Base-by-base conservation (phyloP, 106 monocot species). In the Triglochin maritima region DNA sequence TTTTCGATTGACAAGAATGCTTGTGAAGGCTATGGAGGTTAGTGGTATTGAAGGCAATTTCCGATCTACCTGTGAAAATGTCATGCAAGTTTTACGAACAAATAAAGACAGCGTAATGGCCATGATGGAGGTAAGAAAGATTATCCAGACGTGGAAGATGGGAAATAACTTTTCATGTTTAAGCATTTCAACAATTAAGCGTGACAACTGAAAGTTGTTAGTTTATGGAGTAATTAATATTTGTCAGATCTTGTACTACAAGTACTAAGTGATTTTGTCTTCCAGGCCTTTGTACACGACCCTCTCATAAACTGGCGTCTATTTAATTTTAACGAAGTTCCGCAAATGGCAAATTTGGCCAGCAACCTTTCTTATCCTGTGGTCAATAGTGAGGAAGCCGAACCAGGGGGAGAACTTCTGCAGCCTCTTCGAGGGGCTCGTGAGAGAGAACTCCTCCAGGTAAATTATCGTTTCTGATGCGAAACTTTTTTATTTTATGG, bases 21-120 rank as follows among this genome's bases (percentile, higher is more conserved):
- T 98, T 57, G 91, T 98, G 62, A 98, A 98, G 71, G 96, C 96
- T 66, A 98, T 98, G 96, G 96, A 91, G 79, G 96, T 98, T 57
- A 98, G 96, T 82, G 96, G 96, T 46, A 98, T 98, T 70, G 96
- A 98, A 79, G 96, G 96, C 46, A 98, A 88, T 68, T 98, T 98
- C 69, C 80, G 96, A 69, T 84, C 88, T 15, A 98, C 96, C n/a
- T 98, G 96, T 77, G 96, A 98, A 81, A 98, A 98, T 86, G 96
- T 98, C 68, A 98, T 98, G 91, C 96, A 98, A 77, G 96, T 92
- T 63, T 86, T 98, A 10, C 82, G 96, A 51, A 88, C 91, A 64
- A 86, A 92, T 56, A 98, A 88, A 64, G 96, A 98, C 50, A 91
- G 96, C 70, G 96, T 98, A 17, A 98, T 98, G 96, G 96, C 96